Conservation (phyloP, 495 filamentous ascomycete genomes). For the Ascodesmis nigricans region DNA sequence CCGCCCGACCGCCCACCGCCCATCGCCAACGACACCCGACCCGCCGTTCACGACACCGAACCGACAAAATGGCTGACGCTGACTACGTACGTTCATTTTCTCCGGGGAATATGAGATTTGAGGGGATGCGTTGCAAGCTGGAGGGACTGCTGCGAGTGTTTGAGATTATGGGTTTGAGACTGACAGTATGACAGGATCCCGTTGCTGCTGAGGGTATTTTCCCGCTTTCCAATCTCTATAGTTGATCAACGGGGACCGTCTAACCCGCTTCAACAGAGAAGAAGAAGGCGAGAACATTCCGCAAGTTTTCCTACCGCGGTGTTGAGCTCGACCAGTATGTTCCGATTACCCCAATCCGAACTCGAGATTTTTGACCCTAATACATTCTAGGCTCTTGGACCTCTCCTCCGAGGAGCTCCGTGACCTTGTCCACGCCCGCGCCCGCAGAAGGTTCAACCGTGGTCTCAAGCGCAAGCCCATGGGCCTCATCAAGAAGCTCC, state of each 20-base stretch:
- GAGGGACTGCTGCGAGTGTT: conserved; percentile 3
- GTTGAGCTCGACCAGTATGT: conserved; percentile 97
- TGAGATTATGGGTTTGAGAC: neutral
- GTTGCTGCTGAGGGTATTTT: conserved; percentile 20
- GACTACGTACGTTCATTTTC: conserved; percentile 19
- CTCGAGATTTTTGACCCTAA: conserved; percentile 7
- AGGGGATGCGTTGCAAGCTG: neutral
- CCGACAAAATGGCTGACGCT: conserved; percentile 20
- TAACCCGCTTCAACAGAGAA: conserved; percentile 35
- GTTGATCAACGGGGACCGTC: conserved; percentile 5
- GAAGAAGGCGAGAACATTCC: conserved; percentile 98
- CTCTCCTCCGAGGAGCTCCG: conserved; percentile 96
- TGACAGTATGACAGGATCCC: conserved; percentile 17
- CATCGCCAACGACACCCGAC: conserved; percentile 10
- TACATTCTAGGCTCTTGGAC: conserved; percentile 63
- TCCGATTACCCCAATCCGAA: conserved; percentile 14
- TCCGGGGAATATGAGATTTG: conserved; percentile 2
- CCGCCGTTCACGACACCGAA: conserved; percentile 5
- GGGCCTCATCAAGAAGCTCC: conserved; percentile 99
- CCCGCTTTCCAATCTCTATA: neutral
- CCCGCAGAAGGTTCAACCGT: conserved; percentile 96
- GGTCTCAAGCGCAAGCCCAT: conserved; percentile 99
- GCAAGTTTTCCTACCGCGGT: conserved; percentile 98
- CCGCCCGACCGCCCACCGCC: conserved; percentile 4
- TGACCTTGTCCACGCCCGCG: conserved; percentile 95